Conservation (phyloP, 306 rosid genomes). For the Pterocarpus macrocarpus region DNA sequence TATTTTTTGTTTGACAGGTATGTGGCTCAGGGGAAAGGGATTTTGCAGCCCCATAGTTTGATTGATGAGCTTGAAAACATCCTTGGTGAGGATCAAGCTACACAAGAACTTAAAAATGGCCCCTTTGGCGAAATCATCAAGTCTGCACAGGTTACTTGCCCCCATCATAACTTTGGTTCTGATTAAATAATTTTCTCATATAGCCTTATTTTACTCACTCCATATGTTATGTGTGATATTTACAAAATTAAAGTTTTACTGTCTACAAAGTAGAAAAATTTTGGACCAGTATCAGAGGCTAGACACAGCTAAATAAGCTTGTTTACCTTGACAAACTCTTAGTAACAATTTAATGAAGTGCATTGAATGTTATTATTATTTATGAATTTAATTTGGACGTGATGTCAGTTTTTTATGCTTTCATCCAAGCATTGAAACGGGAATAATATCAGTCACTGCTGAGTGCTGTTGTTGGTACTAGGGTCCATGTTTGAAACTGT, state of each 20-base stretch:
- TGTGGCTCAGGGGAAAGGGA: slow-evolving; percentile 87
- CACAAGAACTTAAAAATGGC: slow-evolving; percentile 50
- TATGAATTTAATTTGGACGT: slow-evolving; percentile 10
- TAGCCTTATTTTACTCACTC: not conserved
- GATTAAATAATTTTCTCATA: not conserved
- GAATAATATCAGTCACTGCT: not conserved
- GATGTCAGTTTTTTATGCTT: slow-evolving; percentile 3
- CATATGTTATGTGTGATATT: not conserved
- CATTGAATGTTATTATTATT: not conserved
- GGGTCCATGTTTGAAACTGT: not conserved
- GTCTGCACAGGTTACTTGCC: slow-evolving; percentile 55
- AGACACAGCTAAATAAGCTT: not conserved
- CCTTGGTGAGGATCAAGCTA: slow-evolving; percentile 52
- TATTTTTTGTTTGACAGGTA: slow-evolving; percentile 59
- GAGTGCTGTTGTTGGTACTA: not conserved
- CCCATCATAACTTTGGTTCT: not conserved
- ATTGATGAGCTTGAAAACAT: slow-evolving; percentile 76
- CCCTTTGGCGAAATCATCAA: slow-evolving; percentile 57
- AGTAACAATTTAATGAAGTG: not conserved
- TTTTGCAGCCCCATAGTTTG: slow-evolving; percentile 88
- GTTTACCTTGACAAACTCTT: not conserved
- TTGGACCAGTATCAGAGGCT: not conserved
- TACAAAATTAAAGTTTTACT: not conserved
- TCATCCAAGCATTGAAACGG: slow-evolving; percentile 8
- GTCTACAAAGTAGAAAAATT: not conserved